A percentile compares a stretch with the other conserved stretches of the same genome.
Conservation (phyloP, 2,329 filamentous ascomycete genomes). For the Pseudophaeomoniella oleicola region DNA sequence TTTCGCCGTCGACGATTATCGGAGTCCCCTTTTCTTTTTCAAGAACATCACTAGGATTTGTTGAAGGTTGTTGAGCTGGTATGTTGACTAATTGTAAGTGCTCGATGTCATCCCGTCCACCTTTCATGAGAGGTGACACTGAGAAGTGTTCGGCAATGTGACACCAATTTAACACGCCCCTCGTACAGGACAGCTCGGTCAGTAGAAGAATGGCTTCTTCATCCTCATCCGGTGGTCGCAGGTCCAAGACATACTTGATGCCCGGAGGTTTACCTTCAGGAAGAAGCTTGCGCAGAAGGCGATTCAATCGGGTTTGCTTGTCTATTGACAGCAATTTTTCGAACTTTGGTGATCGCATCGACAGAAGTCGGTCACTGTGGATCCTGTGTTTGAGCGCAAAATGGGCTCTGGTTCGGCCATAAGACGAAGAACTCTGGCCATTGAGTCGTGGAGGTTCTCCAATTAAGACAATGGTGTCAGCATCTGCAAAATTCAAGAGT, state of each 20-base stretch:
- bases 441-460: conserved; percentile 15
- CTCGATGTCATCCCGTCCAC: conserved; percentile 32
- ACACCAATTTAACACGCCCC: conserved; percentile 42
- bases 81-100: background rate
- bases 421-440: conserved; percentile 6
- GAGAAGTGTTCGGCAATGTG: conserved; percentile 20
- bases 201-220: conserved; percentile 47
- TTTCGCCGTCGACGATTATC: background rate
- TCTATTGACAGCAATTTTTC: conserved; percentile 15
- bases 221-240: conserved; percentile 47
- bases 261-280: conserved; percentile 18
- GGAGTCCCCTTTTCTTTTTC: background rate
- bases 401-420: conserved; percentile 9
- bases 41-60: background rate
- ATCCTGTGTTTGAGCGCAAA: conserved; percentile 16
- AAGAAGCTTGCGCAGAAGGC: conserved; percentile 10
- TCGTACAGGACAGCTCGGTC: conserved; percentile 43
- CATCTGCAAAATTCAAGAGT: conserved; percentile 7
- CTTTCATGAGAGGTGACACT: conserved; percentile 25
- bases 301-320: conserved; percentile 12
- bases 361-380: conserved; percentile 17
- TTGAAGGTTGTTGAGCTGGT: background rate
- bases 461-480: conserved; percentile 23
- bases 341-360: conserved; percentile 17
- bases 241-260: conserved; percentile 46